Evolutionary conservation across 176 grass and related monocot species (phyloP).

Genomic region (Oryza glumipatula): DNA sequence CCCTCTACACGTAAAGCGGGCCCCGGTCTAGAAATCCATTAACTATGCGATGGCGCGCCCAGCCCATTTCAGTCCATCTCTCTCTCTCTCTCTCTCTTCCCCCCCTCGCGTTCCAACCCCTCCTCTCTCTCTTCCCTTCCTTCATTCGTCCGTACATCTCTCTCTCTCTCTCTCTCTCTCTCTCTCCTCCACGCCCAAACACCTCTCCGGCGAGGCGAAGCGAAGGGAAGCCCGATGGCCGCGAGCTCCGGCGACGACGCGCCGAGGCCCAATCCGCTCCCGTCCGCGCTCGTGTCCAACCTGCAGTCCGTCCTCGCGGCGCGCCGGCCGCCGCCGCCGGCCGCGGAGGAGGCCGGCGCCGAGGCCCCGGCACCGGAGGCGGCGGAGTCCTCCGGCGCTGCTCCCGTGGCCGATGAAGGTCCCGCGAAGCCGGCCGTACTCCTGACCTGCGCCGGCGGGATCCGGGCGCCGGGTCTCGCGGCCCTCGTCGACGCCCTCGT

Average conservation of each 20-base stretch:
- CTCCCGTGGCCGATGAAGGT: conserved; percentile 7
- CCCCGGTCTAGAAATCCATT: conserved; percentile 53
- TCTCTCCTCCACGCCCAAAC: background rate
- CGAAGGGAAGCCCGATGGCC: conserved; percentile 35
- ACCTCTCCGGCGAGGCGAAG: conserved; percentile 15
- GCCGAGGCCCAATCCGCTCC: conserved; percentile 51
- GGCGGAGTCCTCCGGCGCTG: conserved; percentile 31
- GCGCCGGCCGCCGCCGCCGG: conserved; percentile 17
- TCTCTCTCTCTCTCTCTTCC: background rate
- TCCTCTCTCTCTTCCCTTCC: background rate
- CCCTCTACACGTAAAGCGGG: conserved; percentile 35
- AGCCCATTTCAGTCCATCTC: conserved; percentile 41
- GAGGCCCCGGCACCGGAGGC: conserved; percentile 12
- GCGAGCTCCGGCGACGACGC: conserved; percentile 46
- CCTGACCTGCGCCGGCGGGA: conserved; percentile 66
- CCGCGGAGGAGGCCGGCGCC: conserved; percentile 35
- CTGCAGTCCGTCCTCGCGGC: conserved; percentile 65
- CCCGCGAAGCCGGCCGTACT: conserved; percentile 57
- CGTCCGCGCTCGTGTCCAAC: conserved; percentile 66
- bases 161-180: background rate
- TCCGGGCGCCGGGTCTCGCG: conserved; percentile 58
- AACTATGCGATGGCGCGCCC: conserved; percentile 35
- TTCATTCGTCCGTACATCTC: conserved; percentile 24
- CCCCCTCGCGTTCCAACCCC: background rate
- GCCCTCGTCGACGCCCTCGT: conserved; percentile 70